phyloP scores from a whole-genome alignment of 2,329 filamentous ascomycete genomes.

The Thermoascus crustaceus region DNA sequence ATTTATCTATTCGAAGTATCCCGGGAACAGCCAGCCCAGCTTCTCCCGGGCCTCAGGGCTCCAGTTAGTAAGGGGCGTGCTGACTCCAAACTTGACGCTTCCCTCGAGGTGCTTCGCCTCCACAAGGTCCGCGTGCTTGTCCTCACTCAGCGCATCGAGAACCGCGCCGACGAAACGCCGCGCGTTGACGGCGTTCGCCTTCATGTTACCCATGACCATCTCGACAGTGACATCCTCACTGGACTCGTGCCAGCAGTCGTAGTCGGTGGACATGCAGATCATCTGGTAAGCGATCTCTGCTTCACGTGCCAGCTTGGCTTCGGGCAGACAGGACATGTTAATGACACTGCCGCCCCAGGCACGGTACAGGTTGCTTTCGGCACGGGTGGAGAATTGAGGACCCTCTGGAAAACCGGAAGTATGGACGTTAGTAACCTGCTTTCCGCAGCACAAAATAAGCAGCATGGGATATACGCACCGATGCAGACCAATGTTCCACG shows the following conservation, averaged over 20 bases:
- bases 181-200: constrained; percentile 82
- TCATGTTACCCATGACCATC: constrained; percentile 97
- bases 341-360: constrained; percentile 89
- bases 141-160: constrained; percentile 71
- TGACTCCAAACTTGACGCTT: constrained; percentile 68
- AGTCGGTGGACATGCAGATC: constrained; percentile 99
- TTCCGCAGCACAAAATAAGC: neutral
- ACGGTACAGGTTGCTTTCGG: constrained; percentile 92
- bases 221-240: constrained; percentile 80
- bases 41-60: constrained; percentile 67
- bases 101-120: constrained; percentile 74
- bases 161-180: constrained; percentile 77
- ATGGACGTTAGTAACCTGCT: neutral
- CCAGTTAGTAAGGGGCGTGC: constrained; percentile 71
- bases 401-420: constrained; percentile 56
- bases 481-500: constrained; percentile 85
- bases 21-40: constrained; percentile 80
- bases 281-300: constrained; percentile 96
- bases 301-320: constrained; percentile 92
- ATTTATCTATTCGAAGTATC: constrained; percentile 52
- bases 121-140: constrained; percentile 68
- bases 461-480: constrained; percentile 47
- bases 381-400: constrained; percentile 94
- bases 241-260: constrained; percentile 89
- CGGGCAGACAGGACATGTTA: constrained; percentile 95